These are phyloP conservation scores for Dovyalis caffra DNA, from an alignment of 345 rosid species.

Conservation along the genomic window DNA sequence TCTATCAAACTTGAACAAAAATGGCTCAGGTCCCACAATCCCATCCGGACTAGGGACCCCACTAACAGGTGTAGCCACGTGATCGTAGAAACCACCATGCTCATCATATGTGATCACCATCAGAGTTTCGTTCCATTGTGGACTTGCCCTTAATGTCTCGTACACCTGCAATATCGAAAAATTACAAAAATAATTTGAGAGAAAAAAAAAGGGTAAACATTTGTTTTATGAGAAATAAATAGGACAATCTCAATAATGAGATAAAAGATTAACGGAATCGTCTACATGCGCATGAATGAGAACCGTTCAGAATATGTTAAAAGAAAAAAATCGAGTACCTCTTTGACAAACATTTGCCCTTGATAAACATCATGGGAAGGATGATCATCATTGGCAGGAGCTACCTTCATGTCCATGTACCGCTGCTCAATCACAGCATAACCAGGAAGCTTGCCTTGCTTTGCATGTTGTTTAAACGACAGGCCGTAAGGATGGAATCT, in stretches of 20 bases:
- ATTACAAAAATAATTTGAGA: neutral
- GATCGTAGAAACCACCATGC: slow-evolving; percentile 92
- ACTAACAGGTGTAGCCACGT: slow-evolving; percentile 74
- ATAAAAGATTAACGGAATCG: neutral
- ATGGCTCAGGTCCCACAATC: slow-evolving; percentile 79
- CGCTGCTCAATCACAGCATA: slow-evolving; percentile 86
- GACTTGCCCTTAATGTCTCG: slow-evolving; percentile 82
- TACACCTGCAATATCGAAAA: slow-evolving; percentile 37
- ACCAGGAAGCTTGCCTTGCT: slow-evolving; percentile 58
- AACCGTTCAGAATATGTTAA: no score
- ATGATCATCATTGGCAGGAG: slow-evolving; percentile 81
- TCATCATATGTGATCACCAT: slow-evolving; percentile 86
- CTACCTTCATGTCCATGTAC: slow-evolving; percentile 49
- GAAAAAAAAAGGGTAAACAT: neutral
- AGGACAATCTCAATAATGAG: neutral
- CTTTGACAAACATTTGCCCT: slow-evolving; percentile 81
- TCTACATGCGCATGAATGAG: neutral
- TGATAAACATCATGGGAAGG: slow-evolving; percentile 91
- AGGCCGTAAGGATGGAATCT: slow-evolving; percentile 52
- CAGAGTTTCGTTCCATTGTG: slow-evolving; percentile 84
- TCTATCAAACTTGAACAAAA: slow-evolving; percentile 61
- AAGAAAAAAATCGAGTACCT: no score
- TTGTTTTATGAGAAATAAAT: no score
- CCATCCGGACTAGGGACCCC: slow-evolving; percentile 90
- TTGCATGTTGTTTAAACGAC: slow-evolving; percentile 53